Base-by-base conservation (phyloP, 208 protist species). In the Porcisia deanei region DNA sequence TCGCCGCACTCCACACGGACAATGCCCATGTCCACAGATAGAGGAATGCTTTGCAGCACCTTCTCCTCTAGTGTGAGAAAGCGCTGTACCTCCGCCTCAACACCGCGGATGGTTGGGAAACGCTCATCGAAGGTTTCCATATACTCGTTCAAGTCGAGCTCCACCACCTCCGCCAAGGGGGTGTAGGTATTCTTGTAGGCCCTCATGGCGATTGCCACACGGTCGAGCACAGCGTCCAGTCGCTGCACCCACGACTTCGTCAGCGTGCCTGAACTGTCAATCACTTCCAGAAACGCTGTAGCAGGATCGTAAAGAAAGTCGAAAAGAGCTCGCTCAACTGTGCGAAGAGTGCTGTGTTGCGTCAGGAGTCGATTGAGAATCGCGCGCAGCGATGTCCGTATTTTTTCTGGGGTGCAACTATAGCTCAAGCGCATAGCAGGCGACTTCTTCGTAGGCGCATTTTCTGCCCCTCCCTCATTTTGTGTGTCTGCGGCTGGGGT, bases 301-400 rank as follows among this genome's bases (percentile, higher is more conserved):
- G 55, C 65, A n/a, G 88, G 88, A 80, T 95, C 88, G 85, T 97
- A 98, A 20, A 98, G 85, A 66, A 99, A 98, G 73, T 88, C 93
- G 77, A 98, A 96, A 63, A 98, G 73, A 34, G 82, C 79, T 8
- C 90, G 90, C 80, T 99, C 97, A 1, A 99, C 80, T 30, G 96
- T 91, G 58, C 93, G 96, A 41, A 98, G 85, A 67, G 94, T 95
- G 45, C 81, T 81, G 76, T 97, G 88, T 41, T 87, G 55, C 16
- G 67, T 77, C 49, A 98, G 77, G 59, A 84, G 96, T 12, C 95
- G 90, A 61, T 90, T 89, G 41, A 98, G 80, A 20, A 98, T 76
- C n/a, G 86, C 79, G 67, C 83, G 63, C 25, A 98, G 70, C 52
- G 85, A 81, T 34, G 73, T 85, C 12, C 80, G 84, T 60, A 99